Evolutionary conservation across 2,329 filamentous ascomycete species (phyloP), one percentile per base, ranked within the genome.

Genomic region (Metarhizium humberi): DNA sequence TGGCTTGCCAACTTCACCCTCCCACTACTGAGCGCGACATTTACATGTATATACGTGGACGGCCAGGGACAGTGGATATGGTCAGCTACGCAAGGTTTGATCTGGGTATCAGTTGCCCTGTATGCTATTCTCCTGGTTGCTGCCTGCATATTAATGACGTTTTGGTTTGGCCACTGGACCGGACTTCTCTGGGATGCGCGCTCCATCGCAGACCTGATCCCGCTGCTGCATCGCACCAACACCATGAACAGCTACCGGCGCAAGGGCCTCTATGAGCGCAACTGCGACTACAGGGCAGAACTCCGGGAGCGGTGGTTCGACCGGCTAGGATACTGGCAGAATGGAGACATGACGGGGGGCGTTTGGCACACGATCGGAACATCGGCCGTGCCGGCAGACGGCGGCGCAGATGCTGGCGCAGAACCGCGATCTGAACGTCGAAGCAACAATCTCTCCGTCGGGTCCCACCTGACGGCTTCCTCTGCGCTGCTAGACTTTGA

Each of bases 181-280:
- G 91, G 91, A 0, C 74, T 96, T 58, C 80, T 87, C 64, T 96
- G 92, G 92, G 90, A 96, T 66, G 81, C 90, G 2, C 79, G 86
- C 49, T 92, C 86, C 29, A 74, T 96, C 7, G 92, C 88, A 3
- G 91, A 96, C 66, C 74, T 95, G 42, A 79, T 94, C 47, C 82
- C 86, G 1, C 76, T 96, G 11, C 78, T 95, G 30, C 86, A 90
- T 60, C 82, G 87, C 57, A 92, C 89, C 60, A 96, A 95, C 69
- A 83, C 86, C 18, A 78, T 91, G 51, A 75, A 77, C 25, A 86
- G 88, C 63, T 95, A 91, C 68, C 77, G 80, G 13, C 82, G 82
- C 3, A 87, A 92, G 62, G 81, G 63, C n/a, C 61, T 82, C 0
- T 77, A 83, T 47, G 69, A 71, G 7, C 73, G 71, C 16, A 75